Conservation (phyloP, 371 early-diverging fungal species). For the Apophysomyces elegans region DNA sequence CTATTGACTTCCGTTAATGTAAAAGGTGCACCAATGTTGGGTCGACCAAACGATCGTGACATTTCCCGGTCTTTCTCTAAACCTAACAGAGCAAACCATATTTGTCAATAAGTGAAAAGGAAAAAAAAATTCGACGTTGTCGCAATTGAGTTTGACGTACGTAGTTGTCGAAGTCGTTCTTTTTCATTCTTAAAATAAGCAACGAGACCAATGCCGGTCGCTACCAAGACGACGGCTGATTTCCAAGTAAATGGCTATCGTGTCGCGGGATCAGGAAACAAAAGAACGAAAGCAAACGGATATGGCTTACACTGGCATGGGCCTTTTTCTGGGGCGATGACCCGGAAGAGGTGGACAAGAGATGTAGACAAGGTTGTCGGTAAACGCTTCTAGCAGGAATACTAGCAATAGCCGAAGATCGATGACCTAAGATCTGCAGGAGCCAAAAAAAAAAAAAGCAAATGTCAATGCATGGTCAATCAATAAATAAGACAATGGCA, state of each 20-base stretch:
- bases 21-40: constrained; percentile 95
- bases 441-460: background rate
- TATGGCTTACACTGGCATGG: background rate
- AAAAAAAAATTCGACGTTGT: background rate
- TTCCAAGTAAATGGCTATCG: constrained; percentile 50
- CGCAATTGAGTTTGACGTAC: constrained; percentile 31
- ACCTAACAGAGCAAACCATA: background rate
- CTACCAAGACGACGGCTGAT: constrained; percentile 57
- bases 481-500: background rate
- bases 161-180: constrained; percentile 52
- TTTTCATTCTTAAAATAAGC: constrained; percentile 70
- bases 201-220: constrained; percentile 64
- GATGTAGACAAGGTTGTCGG: background rate
- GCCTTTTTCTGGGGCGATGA: background rate
- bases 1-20: constrained; percentile 78
- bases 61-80: constrained; percentile 42
- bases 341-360: background rate
- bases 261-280: background rate
- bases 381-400: background rate
- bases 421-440: background rate
- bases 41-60: constrained; percentile 66
- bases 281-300: background rate
- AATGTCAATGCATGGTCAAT: background rate
- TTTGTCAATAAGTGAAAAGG: background rate
- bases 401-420: background rate